phyloP scores from a whole-genome alignment of 257 asterid species.

The Apocynum venetum region DNA sequence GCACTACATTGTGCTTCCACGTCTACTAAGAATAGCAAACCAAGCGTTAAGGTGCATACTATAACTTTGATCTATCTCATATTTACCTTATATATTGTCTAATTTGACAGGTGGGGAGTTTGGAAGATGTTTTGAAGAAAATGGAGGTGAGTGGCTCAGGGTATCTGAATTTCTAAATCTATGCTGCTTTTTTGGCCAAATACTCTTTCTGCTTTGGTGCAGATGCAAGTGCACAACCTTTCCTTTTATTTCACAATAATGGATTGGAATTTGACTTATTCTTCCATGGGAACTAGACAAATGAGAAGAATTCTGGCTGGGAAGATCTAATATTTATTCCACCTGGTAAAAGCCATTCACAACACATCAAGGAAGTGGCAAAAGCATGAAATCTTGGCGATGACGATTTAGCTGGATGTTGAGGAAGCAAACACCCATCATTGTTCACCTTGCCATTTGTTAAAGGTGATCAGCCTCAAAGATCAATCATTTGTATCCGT shows the following conservation, averaged over 20 bases:
- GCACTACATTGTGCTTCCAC: not conserved
- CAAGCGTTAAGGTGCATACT: not conserved
- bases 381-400: constrained; percentile 32
- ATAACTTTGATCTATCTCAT: not conserved
- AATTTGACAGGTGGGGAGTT: constrained; percentile 79
- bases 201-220: not conserved
- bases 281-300: constrained; percentile 42
- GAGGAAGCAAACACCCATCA: not conserved
- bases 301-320: constrained; percentile 76
- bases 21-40: not conserved
- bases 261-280: not conserved
- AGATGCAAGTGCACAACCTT: not conserved
- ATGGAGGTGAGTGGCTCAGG: constrained; percentile 64
- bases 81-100: not conserved
- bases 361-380: constrained; percentile 72
- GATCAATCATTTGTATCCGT: not conserved
- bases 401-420: not conserved
- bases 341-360: constrained; percentile 89
- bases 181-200: not conserved
- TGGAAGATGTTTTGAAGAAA: constrained; percentile 89
- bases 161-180: not conserved
- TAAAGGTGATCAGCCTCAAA: constrained; percentile 7
- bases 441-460: not conserved
- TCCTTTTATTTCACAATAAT: not conserved
- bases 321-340: constrained; percentile 90